Evolutionary conservation across 345 rosid genomes (phyloP), one percentile per base, ranked within the genome.

Genomic region (Brassica rapa): DNA sequence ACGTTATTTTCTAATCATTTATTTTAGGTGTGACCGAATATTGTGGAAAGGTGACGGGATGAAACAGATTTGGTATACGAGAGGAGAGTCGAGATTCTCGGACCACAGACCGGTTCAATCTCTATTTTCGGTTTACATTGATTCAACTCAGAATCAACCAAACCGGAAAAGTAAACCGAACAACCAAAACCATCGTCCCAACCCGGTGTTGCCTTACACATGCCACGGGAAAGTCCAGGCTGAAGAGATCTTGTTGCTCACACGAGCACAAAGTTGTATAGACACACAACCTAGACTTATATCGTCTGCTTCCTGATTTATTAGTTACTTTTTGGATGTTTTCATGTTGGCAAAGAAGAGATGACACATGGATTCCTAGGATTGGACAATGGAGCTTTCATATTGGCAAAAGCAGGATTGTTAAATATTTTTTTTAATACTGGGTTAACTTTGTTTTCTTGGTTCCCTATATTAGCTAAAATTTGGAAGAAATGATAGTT

Each of bases 81-180:
- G 98, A 75, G 97, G 97, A 65, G 97, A 92, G 85, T 94, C 97
- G 8, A 89, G 80, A 84, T 94, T 94, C 84, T 94, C 98, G 14
- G 98, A 94, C 84, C 98, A 94, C 67, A 77, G 97, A 71, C 97
- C 98, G n/a, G 98, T 94, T 71, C 86, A 82, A 37, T 92, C 97
- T 4, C 67, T 90, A 15, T 94, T 94, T 78, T 87, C 91, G 12
- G 90, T 89, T 70, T 85, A 87, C 51, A 81, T 87, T 66, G 82
- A 82, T 64, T 46, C 66, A 35, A 71, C 69, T 51, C 62, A 56
- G 5, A 73, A 79, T 70, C 73, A 72, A 37, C 56, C 76, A 12
- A 67, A 66, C 79, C 5, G 69, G 62, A 32, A 12, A 75, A 19
- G 70, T 16, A 77, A 56, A 67, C 83, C 37, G 78, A 19, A 64